phyloP scores from a whole-genome alignment of 2,329 filamentous ascomycete genomes.

The Aspergillus glaucus region DNA sequence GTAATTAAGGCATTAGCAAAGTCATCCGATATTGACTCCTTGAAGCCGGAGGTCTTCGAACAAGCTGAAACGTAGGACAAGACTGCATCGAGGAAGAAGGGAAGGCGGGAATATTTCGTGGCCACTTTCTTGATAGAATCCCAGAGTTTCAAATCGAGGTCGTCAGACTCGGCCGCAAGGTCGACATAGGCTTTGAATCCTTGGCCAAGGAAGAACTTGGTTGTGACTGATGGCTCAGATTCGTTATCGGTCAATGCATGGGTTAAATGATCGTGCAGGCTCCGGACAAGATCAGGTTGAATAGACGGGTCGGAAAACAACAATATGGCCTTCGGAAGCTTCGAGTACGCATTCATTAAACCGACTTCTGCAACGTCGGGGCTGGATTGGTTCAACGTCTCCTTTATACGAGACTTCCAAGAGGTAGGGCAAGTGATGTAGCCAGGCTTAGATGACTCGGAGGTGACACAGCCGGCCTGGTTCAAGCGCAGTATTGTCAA shows the following conservation, averaged over 20 bases:
- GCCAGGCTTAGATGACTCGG: constrained; percentile 34
- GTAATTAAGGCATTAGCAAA: constrained; percentile 61
- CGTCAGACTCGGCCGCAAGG: constrained; percentile 55
- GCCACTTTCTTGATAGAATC: constrained; percentile 61
- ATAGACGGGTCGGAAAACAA: constrained; percentile 57
- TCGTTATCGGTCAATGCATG: constrained; percentile 58
- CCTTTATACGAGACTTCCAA: constrained; percentile 68
- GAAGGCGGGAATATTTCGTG: constrained; percentile 58
- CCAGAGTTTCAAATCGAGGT: constrained; percentile 56
- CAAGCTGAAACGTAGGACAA: constrained; percentile 43
- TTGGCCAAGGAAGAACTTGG: constrained; percentile 67
- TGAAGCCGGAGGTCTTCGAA: constrained; percentile 26
- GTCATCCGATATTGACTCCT: constrained; percentile 52
- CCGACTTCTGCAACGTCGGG: constrained; percentile 54
- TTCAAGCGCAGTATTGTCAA: constrained; percentile 60
- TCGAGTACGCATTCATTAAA: constrained; percentile 62
- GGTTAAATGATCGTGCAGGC: constrained; percentile 60
- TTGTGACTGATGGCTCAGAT: constrained; percentile 54
- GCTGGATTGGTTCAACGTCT: constrained; percentile 53
- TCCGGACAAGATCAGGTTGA: constrained; percentile 58
- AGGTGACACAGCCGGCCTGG: constrained; percentile 46
- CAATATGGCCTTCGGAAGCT: constrained; percentile 55
- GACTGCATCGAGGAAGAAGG: constrained; percentile 61
- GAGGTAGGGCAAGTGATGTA: constrained; percentile 35
- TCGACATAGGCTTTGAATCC: constrained; percentile 68